Evolutionary conservation across 2,329 filamentous ascomycete genomes (phyloP).

Genomic region (Hypoxylon sp.): DNA sequence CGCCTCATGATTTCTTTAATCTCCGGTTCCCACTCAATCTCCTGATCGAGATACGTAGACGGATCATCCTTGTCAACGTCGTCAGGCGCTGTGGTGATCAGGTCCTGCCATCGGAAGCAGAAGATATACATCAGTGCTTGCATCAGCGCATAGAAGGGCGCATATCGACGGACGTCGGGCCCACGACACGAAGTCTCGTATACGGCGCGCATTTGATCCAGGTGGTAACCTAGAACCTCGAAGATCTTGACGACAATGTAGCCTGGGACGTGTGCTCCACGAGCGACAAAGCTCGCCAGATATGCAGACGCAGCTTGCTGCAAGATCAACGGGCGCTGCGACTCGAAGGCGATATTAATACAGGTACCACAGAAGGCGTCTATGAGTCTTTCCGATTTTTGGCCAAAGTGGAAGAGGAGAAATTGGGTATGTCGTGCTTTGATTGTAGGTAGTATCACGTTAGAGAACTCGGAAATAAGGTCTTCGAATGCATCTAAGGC

Average conservation of each 20-base stretch:
- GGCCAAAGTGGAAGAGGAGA: slow-evolving; percentile 93
- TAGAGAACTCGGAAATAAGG: slow-evolving; percentile 84
- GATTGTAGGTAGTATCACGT: slow-evolving; percentile 88
- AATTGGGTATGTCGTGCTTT: slow-evolving; percentile 95
- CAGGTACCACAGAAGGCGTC: slow-evolving; percentile 85
- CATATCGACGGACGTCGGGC: slow-evolving; percentile 84
- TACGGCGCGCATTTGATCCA: slow-evolving; percentile 76
- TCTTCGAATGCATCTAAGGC: slow-evolving; percentile 79
- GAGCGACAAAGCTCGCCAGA: slow-evolving; percentile 91
- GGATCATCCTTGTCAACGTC: slow-evolving; percentile 69
- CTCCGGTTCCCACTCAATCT: slow-evolving; percentile 79
- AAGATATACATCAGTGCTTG: slow-evolving; percentile 94
- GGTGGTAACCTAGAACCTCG: slow-evolving; percentile 76
- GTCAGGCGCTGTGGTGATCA: slow-evolving; percentile 71
- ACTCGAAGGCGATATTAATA: slow-evolving; percentile 75
- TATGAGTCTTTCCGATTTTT: slow-evolving; percentile 78
- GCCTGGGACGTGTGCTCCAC: slow-evolving; percentile 81
- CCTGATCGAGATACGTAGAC: slow-evolving; percentile 69
- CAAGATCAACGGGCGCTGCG: slow-evolving; percentile 73
- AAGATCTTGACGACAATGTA: slow-evolving; percentile 85
- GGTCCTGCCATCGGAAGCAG: slow-evolving; percentile 96
- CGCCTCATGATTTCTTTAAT: slow-evolving; percentile 77
- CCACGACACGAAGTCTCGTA: slow-evolving; percentile 80
- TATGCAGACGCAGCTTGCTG: slow-evolving; percentile 91
- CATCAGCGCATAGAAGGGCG: slow-evolving; percentile 85